phyloP scores from a whole-genome alignment of 495 filamentous ascomycete genomes.

The Neurospora tetrasperma region DNA sequence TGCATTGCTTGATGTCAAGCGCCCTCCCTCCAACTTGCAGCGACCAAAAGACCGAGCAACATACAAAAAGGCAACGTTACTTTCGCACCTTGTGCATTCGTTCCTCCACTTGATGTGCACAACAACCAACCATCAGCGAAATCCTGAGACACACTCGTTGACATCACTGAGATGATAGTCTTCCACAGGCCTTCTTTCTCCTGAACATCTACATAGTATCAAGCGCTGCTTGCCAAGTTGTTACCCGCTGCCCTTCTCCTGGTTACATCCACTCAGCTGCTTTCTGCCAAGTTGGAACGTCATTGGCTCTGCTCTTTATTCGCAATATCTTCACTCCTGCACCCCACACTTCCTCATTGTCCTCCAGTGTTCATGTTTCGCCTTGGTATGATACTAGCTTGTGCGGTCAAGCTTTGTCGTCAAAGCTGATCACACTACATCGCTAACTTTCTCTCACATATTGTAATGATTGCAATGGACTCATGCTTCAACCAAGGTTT shows the following conservation, averaged over 20 bases:
- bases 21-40: neutral
- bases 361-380: neutral
- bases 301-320: conserved; percentile 1
- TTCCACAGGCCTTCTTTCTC: neutral
- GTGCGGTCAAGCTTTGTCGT: neutral
- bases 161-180: too few species aligned
- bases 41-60: neutral
- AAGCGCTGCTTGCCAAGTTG: neutral
- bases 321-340: neutral
- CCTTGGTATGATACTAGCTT: neutral
- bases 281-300: neutral
- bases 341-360: neutral
- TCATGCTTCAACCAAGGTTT: neutral
- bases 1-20: neutral
- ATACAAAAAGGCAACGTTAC: conserved; percentile 18
- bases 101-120: neutral
- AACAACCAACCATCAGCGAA: neutral
- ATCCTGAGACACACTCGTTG: neutral
- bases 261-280: neutral
- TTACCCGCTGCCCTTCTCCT: neutral
- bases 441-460: neutral
- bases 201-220: neutral
- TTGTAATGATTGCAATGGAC: neutral
- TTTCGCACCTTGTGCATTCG: neutral
- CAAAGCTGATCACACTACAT: neutral